Base-by-base conservation (phyloP, 2,329 filamentous ascomycete species). In the Aplosporella prunicola region DNA sequence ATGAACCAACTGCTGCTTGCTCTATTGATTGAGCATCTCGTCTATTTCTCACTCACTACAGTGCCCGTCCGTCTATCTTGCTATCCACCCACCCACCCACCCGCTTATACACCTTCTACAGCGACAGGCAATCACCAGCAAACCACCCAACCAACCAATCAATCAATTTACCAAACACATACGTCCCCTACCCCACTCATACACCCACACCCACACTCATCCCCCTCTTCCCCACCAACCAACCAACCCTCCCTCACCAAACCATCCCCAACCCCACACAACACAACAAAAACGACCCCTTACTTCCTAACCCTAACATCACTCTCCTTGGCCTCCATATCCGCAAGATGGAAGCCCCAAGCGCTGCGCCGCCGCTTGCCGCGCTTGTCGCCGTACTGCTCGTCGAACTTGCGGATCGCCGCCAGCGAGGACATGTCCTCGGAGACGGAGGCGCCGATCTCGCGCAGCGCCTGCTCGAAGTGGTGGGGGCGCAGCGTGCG, bases 341-440 rank as follows among this genome's bases (percentile, higher is more conserved):
- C 32, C 2, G 26, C 32, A 4, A 31, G 47, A 2, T 59, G 59
- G 48, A 75, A 75, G 3, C 72, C 72, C 57, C 67, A 71, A 1
- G 63, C 62, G 17, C 58, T 76, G 58, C 74, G 78, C 29, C 32
- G 35, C 53, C 75, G 72, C 48, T 74, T 73, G 2, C 72, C 75
- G 52, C 76, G 80, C 23, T 80, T 74, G 55, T 94, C 87, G 17
- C 91, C 89, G 57, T 88, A 98, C 57, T 89, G 82, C 62, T 94
- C 85, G 55, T 98, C 91, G 53, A 96, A 98, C 62, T 93, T 93
- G 50, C 85, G 75, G 51, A 98, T 94, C 9, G 84, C 83, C 46
- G 77, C 76, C 44, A 98, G 66, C 20, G 78, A 85, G 32, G 76
- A 71, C 89, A 95, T 96, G 52, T 98, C 88, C 59, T 95, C 89